Evolutionary conservation across 2,329 filamentous ascomycete genomes (phyloP).

Genomic region (Talaromyces rugulosus): DNA sequence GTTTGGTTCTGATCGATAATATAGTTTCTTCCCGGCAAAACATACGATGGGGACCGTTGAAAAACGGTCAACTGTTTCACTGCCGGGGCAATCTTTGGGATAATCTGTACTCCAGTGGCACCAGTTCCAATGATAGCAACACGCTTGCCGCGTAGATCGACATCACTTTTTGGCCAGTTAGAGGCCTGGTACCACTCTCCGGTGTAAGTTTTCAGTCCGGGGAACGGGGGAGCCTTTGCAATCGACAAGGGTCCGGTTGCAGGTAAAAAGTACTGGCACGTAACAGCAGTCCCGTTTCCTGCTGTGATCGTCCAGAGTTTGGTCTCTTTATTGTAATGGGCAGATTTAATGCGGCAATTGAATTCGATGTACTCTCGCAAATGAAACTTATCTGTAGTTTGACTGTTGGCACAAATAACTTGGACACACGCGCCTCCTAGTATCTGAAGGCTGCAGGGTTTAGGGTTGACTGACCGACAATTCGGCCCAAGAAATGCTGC

Average conservation of each 20-base stretch:
- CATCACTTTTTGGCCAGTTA: constrained; percentile 27
- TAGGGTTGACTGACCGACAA: neutral
- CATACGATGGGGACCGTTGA: constrained; percentile 11
- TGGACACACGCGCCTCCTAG: too few relatives aligned
- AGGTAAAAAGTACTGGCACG: neutral
- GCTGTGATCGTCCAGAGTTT: neutral
- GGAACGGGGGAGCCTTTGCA: constrained; percentile 17
- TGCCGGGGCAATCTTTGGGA: neutral
- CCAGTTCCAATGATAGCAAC: constrained; percentile 42
- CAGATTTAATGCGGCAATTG: constrained; percentile 21
- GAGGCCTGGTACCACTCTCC: constrained; percentile 26
- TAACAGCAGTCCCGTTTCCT: neutral
- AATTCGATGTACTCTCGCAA: constrained; percentile 38
- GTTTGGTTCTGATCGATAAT: neutral
- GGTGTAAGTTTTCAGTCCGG: constrained; percentile 29
- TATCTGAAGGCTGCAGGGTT: too few relatives aligned
- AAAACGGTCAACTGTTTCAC: constrained; percentile 14
- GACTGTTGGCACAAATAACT: too few relatives aligned
- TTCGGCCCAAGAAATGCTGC: constrained; percentile 24
- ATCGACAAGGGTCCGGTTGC: neutral
- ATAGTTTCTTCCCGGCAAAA: neutral
- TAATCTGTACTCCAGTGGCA: constrained; percentile 37
- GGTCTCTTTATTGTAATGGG: neutral
- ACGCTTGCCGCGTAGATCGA: constrained; percentile 29
- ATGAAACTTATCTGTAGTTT: constrained; percentile 22